Percentiles rank a stretch among this genome's conserved stretches.
phyloP scores from a whole-genome alignment of 2,329 filamentous ascomycete species.

The Proliferodiscus dingleyae region DNA sequence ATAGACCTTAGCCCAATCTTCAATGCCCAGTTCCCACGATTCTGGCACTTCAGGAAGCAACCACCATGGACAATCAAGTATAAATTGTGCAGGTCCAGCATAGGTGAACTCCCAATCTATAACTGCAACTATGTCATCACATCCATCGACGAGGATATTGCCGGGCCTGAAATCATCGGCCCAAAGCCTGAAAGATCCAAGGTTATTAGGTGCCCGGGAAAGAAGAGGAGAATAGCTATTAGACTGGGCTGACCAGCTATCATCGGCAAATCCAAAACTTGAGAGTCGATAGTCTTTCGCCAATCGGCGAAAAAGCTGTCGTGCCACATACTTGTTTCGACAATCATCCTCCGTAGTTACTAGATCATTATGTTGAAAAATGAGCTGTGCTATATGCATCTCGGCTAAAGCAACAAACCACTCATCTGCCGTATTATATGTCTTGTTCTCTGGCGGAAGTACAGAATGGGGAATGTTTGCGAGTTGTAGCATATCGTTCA shows the following conservation, averaged over 20 bases:
- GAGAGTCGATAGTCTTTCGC: conserved; percentile 1
- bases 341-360: background rate
- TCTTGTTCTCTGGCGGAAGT: background rate
- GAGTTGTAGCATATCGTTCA: background rate
- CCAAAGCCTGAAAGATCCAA: conserved; percentile 25
- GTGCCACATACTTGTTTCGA: background rate
- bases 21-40: conserved; percentile 30
- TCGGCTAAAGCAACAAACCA: background rate
- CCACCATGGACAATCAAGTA: conserved; percentile 35
- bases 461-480: background rate
- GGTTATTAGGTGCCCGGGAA: conserved; percentile 14
- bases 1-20: conserved; percentile 31
- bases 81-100: conserved; percentile 31
- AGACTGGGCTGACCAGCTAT: conserved; percentile 28
- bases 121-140: conserved; percentile 28
- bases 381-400: background rate
- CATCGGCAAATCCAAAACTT: conserved; percentile 12
- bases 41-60: conserved; percentile 32
- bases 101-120: conserved; percentile 40
- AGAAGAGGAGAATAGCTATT: conserved; percentile 23
- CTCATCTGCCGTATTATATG: background rate
- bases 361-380: background rate
- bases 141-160: conserved; percentile 31
- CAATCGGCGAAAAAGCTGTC: background rate
- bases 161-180: conserved; percentile 32